Conservation (phyloP, 2,329 filamentous ascomycete genomes). For the Stagonosporopsis chrysanthemi region DNA sequence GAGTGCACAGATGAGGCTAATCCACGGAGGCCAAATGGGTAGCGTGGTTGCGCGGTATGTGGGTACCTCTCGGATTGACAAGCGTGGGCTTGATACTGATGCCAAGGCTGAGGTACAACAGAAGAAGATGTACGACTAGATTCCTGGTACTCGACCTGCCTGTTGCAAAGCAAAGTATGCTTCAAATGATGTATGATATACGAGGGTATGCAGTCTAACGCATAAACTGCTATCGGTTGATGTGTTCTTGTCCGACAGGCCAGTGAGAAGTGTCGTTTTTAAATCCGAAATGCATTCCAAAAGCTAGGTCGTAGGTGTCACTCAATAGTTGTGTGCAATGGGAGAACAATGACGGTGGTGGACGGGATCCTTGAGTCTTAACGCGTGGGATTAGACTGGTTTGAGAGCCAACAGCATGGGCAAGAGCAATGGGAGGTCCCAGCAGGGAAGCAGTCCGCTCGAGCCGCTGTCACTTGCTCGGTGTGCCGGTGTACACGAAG, state of each 20-base stretch:
- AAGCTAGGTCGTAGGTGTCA: constrained; percentile 6
- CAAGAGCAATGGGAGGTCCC: constrained; percentile 19
- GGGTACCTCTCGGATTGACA: constrained; percentile 33
- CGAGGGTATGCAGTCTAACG: not conserved
- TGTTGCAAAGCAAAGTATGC: constrained; percentile 37
- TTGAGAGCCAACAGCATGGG: constrained; percentile 28
- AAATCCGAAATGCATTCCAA: constrained; percentile 51
- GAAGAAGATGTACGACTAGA: constrained; percentile 39
- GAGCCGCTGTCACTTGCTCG: constrained; percentile 21
- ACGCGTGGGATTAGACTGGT: constrained; percentile 24
- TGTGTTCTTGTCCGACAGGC: constrained; percentile 56
- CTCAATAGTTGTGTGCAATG: constrained; percentile 3
- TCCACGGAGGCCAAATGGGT: constrained; percentile 33
- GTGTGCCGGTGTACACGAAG: constrained; percentile 20
- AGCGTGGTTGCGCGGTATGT: constrained; percentile 42
- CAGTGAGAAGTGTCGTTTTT: constrained; percentile 53
- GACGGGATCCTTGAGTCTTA: constrained; percentile 17
- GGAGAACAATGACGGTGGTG: constrained; percentile 13
- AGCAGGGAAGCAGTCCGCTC: constrained; percentile 23
- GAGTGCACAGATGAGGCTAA: constrained; percentile 43
- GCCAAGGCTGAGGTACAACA: constrained; percentile 31
- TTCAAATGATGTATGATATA: constrained; percentile 12
- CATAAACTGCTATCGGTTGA: constrained; percentile 46
- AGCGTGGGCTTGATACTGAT: constrained; percentile 34
- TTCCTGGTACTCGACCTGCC: constrained; percentile 30